These are phyloP conservation scores for Fusarium algeriense DNA, from an alignment of 2,329 filamentous ascomycete genomes.

Conservation along the genomic window DNA sequence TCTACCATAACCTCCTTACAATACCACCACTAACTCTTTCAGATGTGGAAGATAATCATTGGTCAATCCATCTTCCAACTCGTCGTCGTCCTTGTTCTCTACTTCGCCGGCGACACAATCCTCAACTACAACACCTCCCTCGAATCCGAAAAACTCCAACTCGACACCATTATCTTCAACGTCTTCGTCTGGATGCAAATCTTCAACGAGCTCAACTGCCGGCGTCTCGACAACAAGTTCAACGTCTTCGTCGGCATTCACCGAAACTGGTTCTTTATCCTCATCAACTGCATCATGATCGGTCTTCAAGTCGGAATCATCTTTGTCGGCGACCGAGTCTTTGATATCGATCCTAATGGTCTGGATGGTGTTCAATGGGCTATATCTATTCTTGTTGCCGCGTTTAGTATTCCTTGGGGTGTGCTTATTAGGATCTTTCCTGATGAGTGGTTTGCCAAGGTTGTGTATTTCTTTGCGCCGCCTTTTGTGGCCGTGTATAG, in stretches of 20 bases:
- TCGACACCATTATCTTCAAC: slow-evolving; percentile 92
- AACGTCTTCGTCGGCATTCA: slow-evolving; percentile 93
- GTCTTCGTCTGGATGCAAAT: slow-evolving; percentile 99
- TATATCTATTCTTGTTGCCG: slow-evolving; percentile 75
- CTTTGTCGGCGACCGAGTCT: slow-evolving; percentile 84
- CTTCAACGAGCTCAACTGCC: slow-evolving; percentile 83
- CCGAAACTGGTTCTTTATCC: slow-evolving; percentile 89
- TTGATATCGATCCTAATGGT: slow-evolving; percentile 72
- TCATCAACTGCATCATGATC: slow-evolving; percentile 87
- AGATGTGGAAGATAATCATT: slow-evolving; percentile 99
- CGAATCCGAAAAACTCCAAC: slow-evolving; percentile 64
- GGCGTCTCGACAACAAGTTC: slow-evolving; percentile 92
- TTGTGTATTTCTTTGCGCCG: slow-evolving; percentile 6
- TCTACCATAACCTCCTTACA: fast-evolving
- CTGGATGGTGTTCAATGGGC: slow-evolving; percentile 86
- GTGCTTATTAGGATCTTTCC: slow-evolving; percentile 14
- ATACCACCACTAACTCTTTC: fast-evolving
- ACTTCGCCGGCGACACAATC: slow-evolving; percentile 74
- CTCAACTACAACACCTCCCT: slow-evolving; percentile 43
- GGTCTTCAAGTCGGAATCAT: slow-evolving; percentile 91
- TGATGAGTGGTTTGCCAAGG: slow-evolving; percentile 25
- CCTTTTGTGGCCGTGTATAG: slow-evolving; percentile 16
- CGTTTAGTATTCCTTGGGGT: slow-evolving; percentile 22
- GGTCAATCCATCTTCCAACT: slow-evolving; percentile 93
- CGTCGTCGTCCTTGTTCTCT: slow-evolving; percentile 82